These are phyloP conservation scores for Trypanosoma lewisi DNA, from an alignment of 208 protist genomes.

Conservation along the genomic window DNA sequence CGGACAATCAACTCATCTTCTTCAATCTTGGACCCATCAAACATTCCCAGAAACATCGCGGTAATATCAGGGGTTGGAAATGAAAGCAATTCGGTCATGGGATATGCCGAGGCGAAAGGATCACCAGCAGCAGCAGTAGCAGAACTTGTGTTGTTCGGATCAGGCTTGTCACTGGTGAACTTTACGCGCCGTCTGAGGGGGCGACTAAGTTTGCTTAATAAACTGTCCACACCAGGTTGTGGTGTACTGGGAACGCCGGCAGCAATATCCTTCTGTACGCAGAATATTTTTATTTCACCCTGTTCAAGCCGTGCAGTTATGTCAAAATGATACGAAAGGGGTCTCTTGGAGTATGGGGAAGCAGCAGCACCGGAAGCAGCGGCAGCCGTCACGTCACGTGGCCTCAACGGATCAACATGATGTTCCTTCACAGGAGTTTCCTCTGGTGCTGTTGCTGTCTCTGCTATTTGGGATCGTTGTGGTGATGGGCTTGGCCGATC, in stretches of 20 bases:
- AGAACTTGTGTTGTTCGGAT: neutral
- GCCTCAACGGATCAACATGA: conserved; percentile 12
- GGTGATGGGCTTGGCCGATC: neutral
- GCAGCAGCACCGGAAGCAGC: no score
- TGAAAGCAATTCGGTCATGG: conserved; percentile 44
- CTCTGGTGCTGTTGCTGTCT: neutral
- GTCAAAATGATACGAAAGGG: conserved; percentile 31
- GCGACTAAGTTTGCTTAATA: conserved; percentile 11
- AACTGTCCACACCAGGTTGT: neutral
- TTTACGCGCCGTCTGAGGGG: conserved; percentile 14
- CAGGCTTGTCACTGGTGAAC: neutral
- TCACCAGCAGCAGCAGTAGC: neutral
- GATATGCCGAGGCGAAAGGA: neutral
- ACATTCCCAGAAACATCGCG: conserved; percentile 27
- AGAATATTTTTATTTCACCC: conserved; percentile 43
- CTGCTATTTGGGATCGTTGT: neutral
- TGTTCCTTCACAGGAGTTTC: neutral
- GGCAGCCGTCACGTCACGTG: neutral
- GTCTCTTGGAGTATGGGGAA: no score
- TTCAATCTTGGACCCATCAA: conserved; percentile 12
- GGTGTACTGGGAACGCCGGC: neutral
- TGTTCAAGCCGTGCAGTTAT: conserved; percentile 45
- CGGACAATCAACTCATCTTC: conserved; percentile 46
- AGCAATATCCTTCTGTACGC: conserved; percentile 22
- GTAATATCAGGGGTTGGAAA: conserved; percentile 60